Evolutionary conservation across 768 basidiomycete genomes (phyloP).

Genomic region (Boletus tomentosulus): DNA sequence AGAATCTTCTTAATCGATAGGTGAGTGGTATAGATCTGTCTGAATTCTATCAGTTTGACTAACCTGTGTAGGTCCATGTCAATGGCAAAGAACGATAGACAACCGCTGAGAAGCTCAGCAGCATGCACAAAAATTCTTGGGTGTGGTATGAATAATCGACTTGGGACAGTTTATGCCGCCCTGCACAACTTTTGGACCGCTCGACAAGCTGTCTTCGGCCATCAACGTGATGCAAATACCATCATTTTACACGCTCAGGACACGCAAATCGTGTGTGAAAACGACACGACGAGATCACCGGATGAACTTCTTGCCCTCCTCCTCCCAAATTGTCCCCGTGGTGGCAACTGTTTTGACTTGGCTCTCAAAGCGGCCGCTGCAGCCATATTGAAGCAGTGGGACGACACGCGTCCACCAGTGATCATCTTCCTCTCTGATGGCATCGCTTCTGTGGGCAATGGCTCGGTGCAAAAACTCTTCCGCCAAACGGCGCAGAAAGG

Average conservation of each 20-base stretch:
- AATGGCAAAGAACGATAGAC: constrained; percentile 40
- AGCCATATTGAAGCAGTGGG: constrained; percentile 43
- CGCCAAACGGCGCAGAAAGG: constrained; percentile 36
- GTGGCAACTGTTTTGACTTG: constrained; percentile 40
- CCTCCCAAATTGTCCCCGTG: constrained; percentile 30
- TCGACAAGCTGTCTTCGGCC: constrained; percentile 35
- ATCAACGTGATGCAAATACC: constrained; percentile 50
- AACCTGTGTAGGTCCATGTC: constrained; percentile 41
- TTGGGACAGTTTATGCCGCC: constrained; percentile 54
- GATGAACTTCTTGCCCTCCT: constrained; percentile 40
- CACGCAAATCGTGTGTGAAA: constrained; percentile 28
- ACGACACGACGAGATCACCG: constrained; percentile 43
- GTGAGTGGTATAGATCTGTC: not conserved
- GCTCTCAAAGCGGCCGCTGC: constrained; percentile 39
- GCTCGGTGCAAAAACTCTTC: constrained; percentile 35
- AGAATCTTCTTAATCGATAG: constrained; percentile 23
- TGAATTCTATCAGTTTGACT: not conserved
- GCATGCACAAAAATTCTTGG: constrained; percentile 28
- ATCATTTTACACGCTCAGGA: constrained; percentile 42
- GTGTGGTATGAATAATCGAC: constrained; percentile 39
- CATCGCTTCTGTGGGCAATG: constrained; percentile 36
- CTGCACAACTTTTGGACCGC: constrained; percentile 52
- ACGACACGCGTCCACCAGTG: constrained; percentile 42
- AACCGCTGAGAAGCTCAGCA: constrained; percentile 38
- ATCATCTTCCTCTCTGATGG: constrained; percentile 59